Evolutionary conservation across 768 basidiomycete genomes (phyloP).

Genomic region (Russula griseocarnosa): DNA sequence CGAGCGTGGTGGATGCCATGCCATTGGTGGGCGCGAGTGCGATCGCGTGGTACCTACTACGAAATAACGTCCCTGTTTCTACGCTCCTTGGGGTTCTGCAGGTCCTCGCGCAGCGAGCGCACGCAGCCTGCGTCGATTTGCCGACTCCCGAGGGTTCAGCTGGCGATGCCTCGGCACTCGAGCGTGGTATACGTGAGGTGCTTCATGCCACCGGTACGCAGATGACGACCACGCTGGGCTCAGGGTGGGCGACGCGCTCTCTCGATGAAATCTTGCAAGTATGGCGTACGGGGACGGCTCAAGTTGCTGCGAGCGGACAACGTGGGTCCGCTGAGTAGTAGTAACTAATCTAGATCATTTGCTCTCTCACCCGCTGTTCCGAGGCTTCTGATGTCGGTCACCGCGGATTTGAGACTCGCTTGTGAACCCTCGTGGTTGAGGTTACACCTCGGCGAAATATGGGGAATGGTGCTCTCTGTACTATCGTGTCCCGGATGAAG

Average conservation of each 20-base stretch:
- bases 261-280: slow-evolving; percentile 60
- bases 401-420: background rate
- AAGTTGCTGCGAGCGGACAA: background rate
- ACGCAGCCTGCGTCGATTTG: slow-evolving; percentile 48
- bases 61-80: slow-evolving; percentile 67
- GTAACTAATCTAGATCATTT: background rate
- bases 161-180: slow-evolving; percentile 36
- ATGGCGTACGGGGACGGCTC: slow-evolving; percentile 41
- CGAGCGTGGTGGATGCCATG: slow-evolving; percentile 10
- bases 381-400: background rate
- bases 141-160: slow-evolving; percentile 50
- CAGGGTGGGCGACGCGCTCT: slow-evolving; percentile 69
- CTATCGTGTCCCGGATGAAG: background rate
- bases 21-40: slow-evolving; percentile 34
- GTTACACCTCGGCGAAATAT: background rate
- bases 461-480: background rate
- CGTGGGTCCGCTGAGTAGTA: background rate
- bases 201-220: slow-evolving; percentile 82
- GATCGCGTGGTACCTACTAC: slow-evolving; percentile 67
- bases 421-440: background rate
- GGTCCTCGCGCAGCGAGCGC: slow-evolving; percentile 59
- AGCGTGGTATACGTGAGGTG: slow-evolving; percentile 75
- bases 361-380: background rate
- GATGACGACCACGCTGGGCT: slow-evolving; percentile 63
- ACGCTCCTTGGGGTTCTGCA: slow-evolving; percentile 60